phyloP scores from a whole-genome alignment of 345 rosid genomes.

The Acer campestre region DNA sequence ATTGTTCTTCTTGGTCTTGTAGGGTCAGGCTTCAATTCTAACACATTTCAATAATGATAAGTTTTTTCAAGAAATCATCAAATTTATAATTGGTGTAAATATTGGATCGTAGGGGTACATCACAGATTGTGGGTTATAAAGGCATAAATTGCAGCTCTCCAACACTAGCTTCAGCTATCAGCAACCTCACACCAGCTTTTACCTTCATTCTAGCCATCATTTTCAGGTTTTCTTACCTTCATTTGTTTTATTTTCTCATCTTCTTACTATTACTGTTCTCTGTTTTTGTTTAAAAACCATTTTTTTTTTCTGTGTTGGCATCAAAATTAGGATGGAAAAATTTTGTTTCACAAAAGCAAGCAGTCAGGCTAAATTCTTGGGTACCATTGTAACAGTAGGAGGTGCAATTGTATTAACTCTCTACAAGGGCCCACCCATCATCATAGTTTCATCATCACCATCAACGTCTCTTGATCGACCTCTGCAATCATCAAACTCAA shows the following conservation, averaged over 20 bases:
- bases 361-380: slow-evolving; percentile 78
- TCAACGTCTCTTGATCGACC: slow-evolving; percentile 28
- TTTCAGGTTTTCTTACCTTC: slow-evolving; percentile 50
- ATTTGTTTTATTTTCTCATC: no score
- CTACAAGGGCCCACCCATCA: slow-evolving; percentile 68
- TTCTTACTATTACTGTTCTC: no score
- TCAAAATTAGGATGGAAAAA: slow-evolving; percentile 69
- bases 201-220: slow-evolving; percentile 84
- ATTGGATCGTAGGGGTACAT: slow-evolving; percentile 55
- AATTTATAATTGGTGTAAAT: neutral
- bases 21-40: slow-evolving; percentile 44
- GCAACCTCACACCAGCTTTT: slow-evolving; percentile 94
- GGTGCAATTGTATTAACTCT: slow-evolving; percentile 84
- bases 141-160: slow-evolving; percentile 86
- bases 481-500: slow-evolving; percentile 42
- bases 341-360: slow-evolving; percentile 50
- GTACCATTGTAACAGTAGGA: slow-evolving; percentile 69
- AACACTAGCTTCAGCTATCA: slow-evolving; percentile 93
- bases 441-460: slow-evolving; percentile 32
- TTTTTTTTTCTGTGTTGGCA: neutral
- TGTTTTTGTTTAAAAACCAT: no score
- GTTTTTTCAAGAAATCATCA: no score
- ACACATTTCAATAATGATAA: neutral
- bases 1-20: slow-evolving; percentile 76
- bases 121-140: slow-evolving; percentile 79